phyloP scores from a whole-genome alignment of 2,329 filamentous ascomycete species.

The Juglanconis juglandina region DNA sequence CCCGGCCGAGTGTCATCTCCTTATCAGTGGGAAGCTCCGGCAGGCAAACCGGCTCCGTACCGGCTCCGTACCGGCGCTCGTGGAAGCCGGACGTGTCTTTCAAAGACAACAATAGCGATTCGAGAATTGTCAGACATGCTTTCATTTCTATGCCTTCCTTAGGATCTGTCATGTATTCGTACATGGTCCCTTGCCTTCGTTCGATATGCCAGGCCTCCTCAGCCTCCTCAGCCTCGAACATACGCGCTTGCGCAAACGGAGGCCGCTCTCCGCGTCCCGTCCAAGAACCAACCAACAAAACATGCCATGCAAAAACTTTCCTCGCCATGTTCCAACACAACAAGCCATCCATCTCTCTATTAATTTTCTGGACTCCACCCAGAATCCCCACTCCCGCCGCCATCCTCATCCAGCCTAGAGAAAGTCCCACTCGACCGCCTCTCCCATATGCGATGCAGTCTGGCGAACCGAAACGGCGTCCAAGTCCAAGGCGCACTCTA shows the following conservation, averaged over 20 bases:
- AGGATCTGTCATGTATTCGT: neutral
- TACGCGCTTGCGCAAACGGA: neutral
- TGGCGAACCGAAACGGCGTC: conserved; percentile 11
- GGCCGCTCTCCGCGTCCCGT: neutral
- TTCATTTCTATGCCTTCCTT: neutral
- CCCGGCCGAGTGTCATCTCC: neutral
- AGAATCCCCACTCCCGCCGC: neutral
- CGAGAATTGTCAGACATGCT: neutral
- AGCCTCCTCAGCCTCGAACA: neutral
- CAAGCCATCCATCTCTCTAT: neutral
- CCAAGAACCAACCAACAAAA: neutral
- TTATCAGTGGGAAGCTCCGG: neutral
- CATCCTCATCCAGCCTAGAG: neutral
- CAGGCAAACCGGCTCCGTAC: neutral
- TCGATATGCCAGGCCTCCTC: neutral
- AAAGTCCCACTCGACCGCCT: neutral
- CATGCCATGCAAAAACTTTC: neutral
- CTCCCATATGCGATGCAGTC: conserved; percentile 10
- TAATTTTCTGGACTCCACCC: neutral
- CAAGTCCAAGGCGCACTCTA: conserved; percentile 15
- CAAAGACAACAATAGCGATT: neutral
- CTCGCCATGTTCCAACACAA: neutral
- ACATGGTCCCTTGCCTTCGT: neutral
- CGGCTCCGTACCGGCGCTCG: neutral
- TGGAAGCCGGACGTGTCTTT: neutral